Evolutionary conservation across 192 early-diverging fungal species (phyloP), one percentile per base, ranked within the genome.

Genomic region (Backusella morwellensis): DNA sequence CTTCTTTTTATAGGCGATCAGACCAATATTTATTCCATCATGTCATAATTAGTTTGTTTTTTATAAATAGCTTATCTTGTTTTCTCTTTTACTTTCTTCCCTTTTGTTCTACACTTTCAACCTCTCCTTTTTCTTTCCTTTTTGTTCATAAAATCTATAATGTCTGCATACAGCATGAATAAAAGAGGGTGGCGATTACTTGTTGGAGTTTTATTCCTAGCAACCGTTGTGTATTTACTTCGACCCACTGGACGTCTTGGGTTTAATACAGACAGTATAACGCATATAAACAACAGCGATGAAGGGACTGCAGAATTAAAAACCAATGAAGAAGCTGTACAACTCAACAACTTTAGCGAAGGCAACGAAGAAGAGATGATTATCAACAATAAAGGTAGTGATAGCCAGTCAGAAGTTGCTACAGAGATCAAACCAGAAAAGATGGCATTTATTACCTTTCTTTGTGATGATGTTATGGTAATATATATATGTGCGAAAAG

Each of bases 401-500:
- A 63, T 63, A 63, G 12, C 11, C 21, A 63, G 56, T 63, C 26
- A 29, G 9, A 11, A 29, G 23, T n/a, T 29, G 23, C 7, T 29
- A 11, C n/a, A 14, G 4, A 29, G 9, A 23, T 29, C 21, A 11
- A 63, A 29, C 3, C 56, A 63, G 56, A 40, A 23, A 70, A 70
- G 3, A 70, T 23, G 36, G 75, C 75, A 2, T 76, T 68, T 70
- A 68, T 44, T 42, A 47, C 75, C 26, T 76, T 70, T 69, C 44
- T 76, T 15, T 76, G 75, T 44, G 75, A 76, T n/a, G 66, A 76
- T 69, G 38, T 68, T 6, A 70, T 76, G 75, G 75, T 76, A 76
- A 69, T 32, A 2, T 59, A 63, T 29, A 63, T 26, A 63, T 19
- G 14, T 4, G 23, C 9, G 26, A 63, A 63, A 63, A 63, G 7